Conservation (phyloP, 1,284 basidiomycete species). For the Leccinum solheimii region DNA sequence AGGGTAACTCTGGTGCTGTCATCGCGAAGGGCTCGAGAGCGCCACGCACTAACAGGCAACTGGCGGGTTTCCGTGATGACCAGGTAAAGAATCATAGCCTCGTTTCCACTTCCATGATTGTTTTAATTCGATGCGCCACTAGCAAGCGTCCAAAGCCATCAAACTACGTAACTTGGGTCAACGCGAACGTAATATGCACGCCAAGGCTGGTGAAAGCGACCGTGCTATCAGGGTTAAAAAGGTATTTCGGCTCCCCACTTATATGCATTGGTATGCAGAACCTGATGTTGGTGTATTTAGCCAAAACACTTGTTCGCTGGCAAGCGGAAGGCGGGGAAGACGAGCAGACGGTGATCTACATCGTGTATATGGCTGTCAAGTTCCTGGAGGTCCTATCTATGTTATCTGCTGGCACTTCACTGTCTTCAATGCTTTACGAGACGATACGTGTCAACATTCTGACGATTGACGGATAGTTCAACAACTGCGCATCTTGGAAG, state of each 20-base stretch:
- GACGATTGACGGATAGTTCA: neutral
- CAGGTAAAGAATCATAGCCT: conserved; percentile 46
- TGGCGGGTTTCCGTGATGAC: conserved; percentile 79
- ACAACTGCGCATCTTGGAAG: neutral
- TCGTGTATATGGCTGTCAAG: neutral
- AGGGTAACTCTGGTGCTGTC: conserved; percentile 62
- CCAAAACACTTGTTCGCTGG: conserved; percentile 87
- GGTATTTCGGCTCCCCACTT: conserved; percentile 48
- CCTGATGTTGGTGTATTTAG: conserved; percentile 39
- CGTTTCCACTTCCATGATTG: neutral
- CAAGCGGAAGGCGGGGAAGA: conserved; percentile 88
- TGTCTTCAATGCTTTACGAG: conserved; percentile 1
- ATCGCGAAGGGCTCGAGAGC: conserved; percentile 51
- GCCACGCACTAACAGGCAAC: conserved; percentile 70
- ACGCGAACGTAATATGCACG: conserved; percentile 81
- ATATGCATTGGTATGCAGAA: conserved; percentile 8
- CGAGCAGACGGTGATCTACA: conserved; percentile 63
- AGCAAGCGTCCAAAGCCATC: conserved; percentile 80
- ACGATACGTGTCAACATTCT: neutral
- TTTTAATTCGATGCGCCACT: conserved; percentile 4
- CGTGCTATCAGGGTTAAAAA: conserved; percentile 78
- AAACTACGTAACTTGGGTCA: conserved; percentile 84
- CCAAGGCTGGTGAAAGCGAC: conserved; percentile 89
- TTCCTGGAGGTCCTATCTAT: neutral
- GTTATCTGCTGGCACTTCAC: conserved; percentile 5